Evolutionary conservation across 2,329 filamentous ascomycete genomes (phyloP).

Genomic region (Mycocentrospora acerina): DNA sequence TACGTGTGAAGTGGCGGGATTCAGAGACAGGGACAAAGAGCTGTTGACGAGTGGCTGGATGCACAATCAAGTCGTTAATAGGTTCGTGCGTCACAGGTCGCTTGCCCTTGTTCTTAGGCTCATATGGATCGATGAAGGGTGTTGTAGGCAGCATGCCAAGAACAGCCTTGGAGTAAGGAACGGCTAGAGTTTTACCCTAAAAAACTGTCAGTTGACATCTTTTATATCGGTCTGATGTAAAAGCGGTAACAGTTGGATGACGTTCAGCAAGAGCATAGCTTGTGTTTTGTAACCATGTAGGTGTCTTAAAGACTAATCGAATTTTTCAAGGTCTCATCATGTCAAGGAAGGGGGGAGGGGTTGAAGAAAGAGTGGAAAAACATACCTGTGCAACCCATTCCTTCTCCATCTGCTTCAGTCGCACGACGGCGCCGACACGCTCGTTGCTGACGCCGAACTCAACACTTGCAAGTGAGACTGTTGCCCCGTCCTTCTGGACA

Average conservation of each 20-base stretch:
- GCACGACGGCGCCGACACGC: conserved; percentile 80
- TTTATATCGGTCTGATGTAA: neutral
- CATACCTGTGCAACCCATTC: conserved; percentile 75
- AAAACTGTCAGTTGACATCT: conserved; percentile 15
- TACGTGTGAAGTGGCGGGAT: conserved; percentile 64
- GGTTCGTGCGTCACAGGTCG: conserved; percentile 55
- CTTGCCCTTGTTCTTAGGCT: conserved; percentile 31
- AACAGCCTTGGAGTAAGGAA: conserved; percentile 74
- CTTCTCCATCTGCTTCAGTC: conserved; percentile 84
- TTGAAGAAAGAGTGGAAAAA: conserved; percentile 14
- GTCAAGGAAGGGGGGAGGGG: conserved; percentile 10
- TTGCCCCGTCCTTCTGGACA: conserved; percentile 62
- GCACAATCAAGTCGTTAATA: conserved; percentile 65
- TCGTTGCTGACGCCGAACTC: conserved; percentile 78
- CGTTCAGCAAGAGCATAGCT: conserved; percentile 72
- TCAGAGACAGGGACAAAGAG: conserved; percentile 66
- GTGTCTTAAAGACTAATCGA: conserved; percentile 99
- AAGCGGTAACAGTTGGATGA: conserved; percentile 5
- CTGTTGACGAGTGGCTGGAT: conserved; percentile 56
- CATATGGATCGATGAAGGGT: conserved; percentile 42
- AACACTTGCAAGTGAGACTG: conserved; percentile 75
- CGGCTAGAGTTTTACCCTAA: conserved; percentile 75
- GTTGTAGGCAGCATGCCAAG: conserved; percentile 75
- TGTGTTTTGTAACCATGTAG: conserved; percentile 80
- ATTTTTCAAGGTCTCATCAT: conserved; percentile 73